Evolutionary conservation across 1,284 basidiomycete species (phyloP), one percentile per base, ranked within the genome.

Genomic region (Boletus hoseneyae): DNA sequence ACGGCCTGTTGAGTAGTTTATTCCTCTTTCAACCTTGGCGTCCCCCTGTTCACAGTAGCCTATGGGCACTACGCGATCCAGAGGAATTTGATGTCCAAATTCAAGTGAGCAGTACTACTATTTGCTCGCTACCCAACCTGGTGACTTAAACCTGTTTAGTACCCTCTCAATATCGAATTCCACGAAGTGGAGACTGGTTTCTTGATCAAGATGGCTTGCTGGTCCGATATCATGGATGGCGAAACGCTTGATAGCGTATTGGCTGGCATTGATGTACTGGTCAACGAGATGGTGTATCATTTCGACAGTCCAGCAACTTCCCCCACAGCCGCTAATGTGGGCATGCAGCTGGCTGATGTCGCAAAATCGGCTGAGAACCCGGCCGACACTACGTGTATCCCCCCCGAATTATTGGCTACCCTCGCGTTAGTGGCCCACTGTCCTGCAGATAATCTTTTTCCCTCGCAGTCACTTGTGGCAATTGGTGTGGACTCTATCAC

Each of bases 401-500:
- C 61, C 12, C 39, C 41, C 12, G 51, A 44, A 7, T 41, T 69
- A 36, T 52, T 59, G 23, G 57, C 54, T 8, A 36, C 64, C 15
- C 48, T 72, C 15, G 58, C 58, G n/a, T 47, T 55, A 12, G 56
- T 64, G 12, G 52, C 59, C 1, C 58, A 60, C 21, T 55, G 60
- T 6, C 48, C 65, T 9, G 27, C 45, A 6, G 55, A 62, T 0
- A 53, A 53, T 30, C 55, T 77, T 13, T 54, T 60, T 19, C 54
- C 63, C 7, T 48, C 57, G 9, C 74, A 73, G 6, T 63, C 68
- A 2, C 66, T 77, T 11, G 64, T 66, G 11, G 65, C 74, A 6
- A 59, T 79, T 6, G 77, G 77, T 9, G 66, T 79, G n/a, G 77
- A 79, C 55, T 79, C 78, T 1, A 79, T 79, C 47, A 75, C 73